A percentile compares a stretch with the other conserved stretches of the same genome.
Conservation (phyloP, 768 basidiomycete genomes). For the Tubosaeta sp. region DNA sequence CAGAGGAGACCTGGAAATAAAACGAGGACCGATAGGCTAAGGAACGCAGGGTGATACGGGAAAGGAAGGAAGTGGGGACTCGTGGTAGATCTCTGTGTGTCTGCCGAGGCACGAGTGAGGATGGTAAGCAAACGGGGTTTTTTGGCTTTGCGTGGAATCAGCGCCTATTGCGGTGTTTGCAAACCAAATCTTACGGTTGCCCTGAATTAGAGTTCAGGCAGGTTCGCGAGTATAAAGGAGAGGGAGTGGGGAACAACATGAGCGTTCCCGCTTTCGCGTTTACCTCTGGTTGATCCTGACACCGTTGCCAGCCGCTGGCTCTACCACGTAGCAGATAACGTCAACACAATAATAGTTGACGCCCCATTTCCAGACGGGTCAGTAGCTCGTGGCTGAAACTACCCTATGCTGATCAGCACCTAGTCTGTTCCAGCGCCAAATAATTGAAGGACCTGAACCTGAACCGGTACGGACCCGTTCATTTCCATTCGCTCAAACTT, state of each 20-base stretch:
- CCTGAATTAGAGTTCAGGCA: slow-evolving; percentile 28
- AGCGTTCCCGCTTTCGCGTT: slow-evolving; percentile 12
- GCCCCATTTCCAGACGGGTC: slow-evolving; percentile 7
- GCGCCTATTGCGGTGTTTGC: slow-evolving; percentile 28
- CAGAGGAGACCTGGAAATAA: slow-evolving; percentile 36
- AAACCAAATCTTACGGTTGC: slow-evolving; percentile 17
- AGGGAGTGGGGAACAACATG: slow-evolving; percentile 6
- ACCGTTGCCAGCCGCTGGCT: neutral
- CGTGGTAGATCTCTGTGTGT: slow-evolving; percentile 20
- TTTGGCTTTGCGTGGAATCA: slow-evolving; percentile 28
- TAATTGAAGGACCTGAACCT: neutral
- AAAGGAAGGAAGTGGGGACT: slow-evolving; percentile 18
- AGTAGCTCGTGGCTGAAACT: slow-evolving; percentile 14
- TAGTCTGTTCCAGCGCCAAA: no score
- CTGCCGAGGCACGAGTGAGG: slow-evolving; percentile 28
- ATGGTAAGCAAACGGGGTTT: slow-evolving; percentile 28
- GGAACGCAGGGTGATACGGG: slow-evolving; percentile 28
- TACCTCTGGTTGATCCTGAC: neutral
- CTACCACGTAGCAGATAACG: neutral
- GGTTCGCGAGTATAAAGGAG: slow-evolving; percentile 29
- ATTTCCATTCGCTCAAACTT: slow-evolving; percentile 11
- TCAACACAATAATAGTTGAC: no score
- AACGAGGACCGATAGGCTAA: slow-evolving; percentile 29
- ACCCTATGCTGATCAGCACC: slow-evolving; percentile 15
- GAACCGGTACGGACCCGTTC: slow-evolving; percentile 30